Evolutionary conservation across 1,139 yeast genomes (phyloP).

Genomic region (Geotrichum cucujoidarum): DNA sequence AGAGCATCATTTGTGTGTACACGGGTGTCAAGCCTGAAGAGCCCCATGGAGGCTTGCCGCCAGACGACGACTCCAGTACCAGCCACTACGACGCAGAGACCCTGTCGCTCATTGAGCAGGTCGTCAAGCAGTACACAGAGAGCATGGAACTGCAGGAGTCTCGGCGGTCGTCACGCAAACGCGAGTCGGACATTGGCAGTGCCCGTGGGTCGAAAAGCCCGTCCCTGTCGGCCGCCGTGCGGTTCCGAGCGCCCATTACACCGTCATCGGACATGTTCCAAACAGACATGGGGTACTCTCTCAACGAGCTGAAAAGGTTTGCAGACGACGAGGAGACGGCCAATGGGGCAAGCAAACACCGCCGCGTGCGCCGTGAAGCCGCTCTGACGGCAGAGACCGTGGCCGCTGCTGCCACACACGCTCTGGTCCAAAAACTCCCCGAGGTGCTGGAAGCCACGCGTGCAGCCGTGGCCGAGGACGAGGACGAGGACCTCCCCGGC

Average conservation of each 20-base stretch:
- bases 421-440: constrained; percentile 9
- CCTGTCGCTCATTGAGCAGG: constrained; percentile 15
- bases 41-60: not conserved
- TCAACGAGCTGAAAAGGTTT: not conserved
- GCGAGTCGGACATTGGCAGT: constrained; percentile 1
- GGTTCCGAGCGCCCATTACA: constrained; percentile 6
- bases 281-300: not conserved
- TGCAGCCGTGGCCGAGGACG: not conserved
- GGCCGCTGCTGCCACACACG: constrained; percentile 13
- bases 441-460: constrained; percentile 12
- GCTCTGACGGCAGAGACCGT: constrained; percentile 10
- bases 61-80: constrained; percentile 15
- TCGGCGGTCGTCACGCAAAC: constrained; percentile 1
- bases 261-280: constrained; percentile 1
- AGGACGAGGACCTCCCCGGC: too few relatives aligned
- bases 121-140: constrained; percentile 18
- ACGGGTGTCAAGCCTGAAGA: not conserved
- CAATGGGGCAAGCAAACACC: constrained; percentile 1
- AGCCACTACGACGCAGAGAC: constrained; percentile 19
- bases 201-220: constrained; percentile 6
- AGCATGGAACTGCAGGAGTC: constrained; percentile 11
- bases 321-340: constrained; percentile 4
- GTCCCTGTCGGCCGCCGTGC: not conserved
- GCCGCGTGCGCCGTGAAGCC: not conserved
- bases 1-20: constrained; percentile 17